phyloP scores from a whole-genome alignment of 2,329 filamentous ascomycete genomes.

The Claviceps capensis region DNA sequence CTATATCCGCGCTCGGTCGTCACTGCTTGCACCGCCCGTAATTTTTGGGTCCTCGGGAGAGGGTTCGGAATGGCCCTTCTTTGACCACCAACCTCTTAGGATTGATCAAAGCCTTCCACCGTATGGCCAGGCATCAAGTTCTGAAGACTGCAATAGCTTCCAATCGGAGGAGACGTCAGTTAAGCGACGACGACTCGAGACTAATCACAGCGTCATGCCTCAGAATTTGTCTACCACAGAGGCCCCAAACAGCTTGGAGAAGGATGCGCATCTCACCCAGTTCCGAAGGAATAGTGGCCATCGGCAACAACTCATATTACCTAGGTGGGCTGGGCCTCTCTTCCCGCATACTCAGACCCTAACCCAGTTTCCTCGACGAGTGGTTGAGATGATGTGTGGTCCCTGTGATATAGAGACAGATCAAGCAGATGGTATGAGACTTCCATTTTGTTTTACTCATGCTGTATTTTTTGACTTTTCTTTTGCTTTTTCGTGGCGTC shows the following conservation, averaged over 20 bases:
- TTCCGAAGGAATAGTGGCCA: conserved; percentile 2
- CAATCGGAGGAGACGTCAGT: conserved; percentile 12
- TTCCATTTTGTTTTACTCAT: neutral
- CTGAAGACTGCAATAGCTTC: conserved; percentile 16
- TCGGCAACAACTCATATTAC: conserved; percentile 9
- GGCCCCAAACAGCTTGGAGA: neutral
- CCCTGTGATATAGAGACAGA: conserved; percentile 17
- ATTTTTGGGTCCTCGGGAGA: conserved; percentile 9
- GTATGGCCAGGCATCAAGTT: conserved; percentile 19
- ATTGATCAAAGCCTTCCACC: conserved; percentile 16
- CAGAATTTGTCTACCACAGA: conserved; percentile 8
- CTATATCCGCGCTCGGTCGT: conserved; percentile 13
- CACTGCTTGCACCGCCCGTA: conserved; percentile 8
- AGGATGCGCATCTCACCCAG: neutral
- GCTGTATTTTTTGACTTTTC: neutral
- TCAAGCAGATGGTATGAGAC: conserved; percentile 18
- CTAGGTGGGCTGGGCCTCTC: conserved; percentile 12
- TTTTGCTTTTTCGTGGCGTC: neutral
- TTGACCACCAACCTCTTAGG: conserved; percentile 12
- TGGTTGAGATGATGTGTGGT: conserved; percentile 19
- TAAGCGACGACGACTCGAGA: conserved; percentile 20
- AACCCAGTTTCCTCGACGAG: conserved; percentile 14
- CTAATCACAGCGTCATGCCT: conserved; percentile 18
- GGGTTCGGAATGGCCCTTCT: conserved; percentile 1
- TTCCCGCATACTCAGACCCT: conserved; percentile 12